Base-by-base conservation (phyloP, 179 eudicot species). In the Dionaea muscipula region DNA sequence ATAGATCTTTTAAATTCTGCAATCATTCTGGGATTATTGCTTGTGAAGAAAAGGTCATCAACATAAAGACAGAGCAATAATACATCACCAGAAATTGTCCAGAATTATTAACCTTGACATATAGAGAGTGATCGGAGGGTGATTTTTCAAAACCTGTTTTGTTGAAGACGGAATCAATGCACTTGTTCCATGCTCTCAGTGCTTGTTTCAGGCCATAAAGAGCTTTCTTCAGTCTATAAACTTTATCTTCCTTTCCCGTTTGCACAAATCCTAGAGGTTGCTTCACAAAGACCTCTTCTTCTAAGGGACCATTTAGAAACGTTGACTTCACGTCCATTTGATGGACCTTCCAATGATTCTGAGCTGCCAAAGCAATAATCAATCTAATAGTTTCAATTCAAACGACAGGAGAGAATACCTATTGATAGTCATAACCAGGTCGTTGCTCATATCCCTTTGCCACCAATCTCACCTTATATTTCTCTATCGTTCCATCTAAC, bases 241-340 rank as follows among this genome's bases (percentile, higher is more conserved):
- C 55, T 11, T 51, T 51, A n/a, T 26, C 55, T 31, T 25, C 20
- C 3, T 3, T n/a, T 25, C 36, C 37, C 20, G 26, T 9, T 12
- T n/a, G 26, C 9, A 25, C 55, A 51, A 25, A 51, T 31, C 55
- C 55, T 2, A 10, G 27, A 49, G 35, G 40, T 31, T 26, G 39
- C 3, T 52, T 19, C 6, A 47, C 6, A 47, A 19, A 47, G 1
- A 47, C 51, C 6, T 47, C 24, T 19, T 47, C 51, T 9, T 47
- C 22, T 2, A 52, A 5, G 4, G 25, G 19, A 1, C 40, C 39
- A 9, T 52, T 26, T 0, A 52, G 56, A 31, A 52, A 52, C 1
- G 40, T 7, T 7, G 56, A 52, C 40, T 52, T 52, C 22, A 52
- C 56, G 25, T 52, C 56, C 20, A 52, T 12, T 31, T 52, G 40